These are phyloP conservation scores for Zymoseptoria passerinii DNA, from an alignment of 2,329 filamentous ascomycete genomes.

Conservation along the genomic window DNA sequence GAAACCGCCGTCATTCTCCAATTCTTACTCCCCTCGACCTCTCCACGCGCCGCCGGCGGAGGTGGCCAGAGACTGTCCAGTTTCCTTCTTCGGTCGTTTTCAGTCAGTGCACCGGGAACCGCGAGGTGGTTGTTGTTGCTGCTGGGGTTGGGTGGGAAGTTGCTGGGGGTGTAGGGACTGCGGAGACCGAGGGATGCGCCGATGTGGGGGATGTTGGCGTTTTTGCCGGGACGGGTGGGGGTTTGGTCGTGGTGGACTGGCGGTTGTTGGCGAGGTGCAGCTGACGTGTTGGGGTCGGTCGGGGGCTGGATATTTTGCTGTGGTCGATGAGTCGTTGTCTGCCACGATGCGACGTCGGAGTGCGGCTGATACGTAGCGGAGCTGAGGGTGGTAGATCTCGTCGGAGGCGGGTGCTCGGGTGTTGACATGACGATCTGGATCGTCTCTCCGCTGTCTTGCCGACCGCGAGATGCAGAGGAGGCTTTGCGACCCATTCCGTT, in stretches of 20 bases:
- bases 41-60: constrained; percentile 5
- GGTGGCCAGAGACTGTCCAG: constrained; percentile 1
- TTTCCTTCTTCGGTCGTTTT: background rate
- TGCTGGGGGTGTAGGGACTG: constrained; percentile 16
- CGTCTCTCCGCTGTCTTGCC: constrained; percentile 35
- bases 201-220: constrained; percentile 12
- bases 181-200: constrained; percentile 9
- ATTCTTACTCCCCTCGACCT: background rate
- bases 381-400: background rate
- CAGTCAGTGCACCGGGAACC: background rate
- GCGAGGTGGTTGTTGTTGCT: background rate
- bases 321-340: constrained; percentile 1
- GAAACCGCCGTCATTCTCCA: constrained; percentile 18
- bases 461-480: background rate
- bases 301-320: background rate
- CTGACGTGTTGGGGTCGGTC: constrained; percentile 6
- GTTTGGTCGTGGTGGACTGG: constrained; percentile 7
- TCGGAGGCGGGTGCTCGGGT: constrained; percentile 6
- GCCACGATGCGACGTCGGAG: constrained; percentile 8
- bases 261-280: background rate
- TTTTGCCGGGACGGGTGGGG: constrained; percentile 14
- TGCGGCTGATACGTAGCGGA: background rate
- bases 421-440: constrained; percentile 32
- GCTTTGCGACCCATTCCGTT: constrained; percentile 12
- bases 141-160: constrained; percentile 1